These are phyloP conservation scores for Neurospora tetrasperma DNA, from an alignment of 495 filamentous ascomycete species.

Conservation along the genomic window DNA sequence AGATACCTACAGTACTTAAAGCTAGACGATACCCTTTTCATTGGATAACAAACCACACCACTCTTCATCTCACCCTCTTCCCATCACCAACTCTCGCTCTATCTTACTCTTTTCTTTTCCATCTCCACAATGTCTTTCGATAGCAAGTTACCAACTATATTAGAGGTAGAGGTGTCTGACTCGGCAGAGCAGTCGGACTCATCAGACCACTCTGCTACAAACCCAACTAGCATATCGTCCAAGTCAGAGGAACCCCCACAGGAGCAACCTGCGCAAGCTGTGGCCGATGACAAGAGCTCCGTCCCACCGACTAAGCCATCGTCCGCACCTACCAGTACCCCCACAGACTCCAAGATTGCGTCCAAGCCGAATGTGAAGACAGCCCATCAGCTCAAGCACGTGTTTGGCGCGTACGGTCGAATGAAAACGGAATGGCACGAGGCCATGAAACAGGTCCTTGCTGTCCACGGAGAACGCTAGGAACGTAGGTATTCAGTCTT, in stretches of 20 bases:
- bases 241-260: conserved; percentile 43
- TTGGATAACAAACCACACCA: neutral
- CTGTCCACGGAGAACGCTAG: neutral
- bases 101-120: neutral
- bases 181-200: neutral
- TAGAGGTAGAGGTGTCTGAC: neutral
- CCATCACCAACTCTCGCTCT: neutral
- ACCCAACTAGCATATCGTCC: conserved; percentile 73
- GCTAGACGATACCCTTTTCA: neutral
- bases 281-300: conserved; percentile 28
- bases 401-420: neutral
- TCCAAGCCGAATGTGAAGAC: conserved; percentile 3
- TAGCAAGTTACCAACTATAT: neutral
- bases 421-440: neutral
- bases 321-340: conserved; percentile 15
- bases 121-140: neutral
- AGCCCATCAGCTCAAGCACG: neutral
- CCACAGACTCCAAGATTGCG: neutral
- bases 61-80: neutral
- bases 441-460: neutral
- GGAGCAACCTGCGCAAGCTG: conserved; percentile 32
- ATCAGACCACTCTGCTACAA: conserved; percentile 26
- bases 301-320: neutral
- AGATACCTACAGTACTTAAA: neutral
- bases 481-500: neutral